Evolutionary conservation across 306 rosid genomes (phyloP).

Genomic region (Quercus rubra): DNA sequence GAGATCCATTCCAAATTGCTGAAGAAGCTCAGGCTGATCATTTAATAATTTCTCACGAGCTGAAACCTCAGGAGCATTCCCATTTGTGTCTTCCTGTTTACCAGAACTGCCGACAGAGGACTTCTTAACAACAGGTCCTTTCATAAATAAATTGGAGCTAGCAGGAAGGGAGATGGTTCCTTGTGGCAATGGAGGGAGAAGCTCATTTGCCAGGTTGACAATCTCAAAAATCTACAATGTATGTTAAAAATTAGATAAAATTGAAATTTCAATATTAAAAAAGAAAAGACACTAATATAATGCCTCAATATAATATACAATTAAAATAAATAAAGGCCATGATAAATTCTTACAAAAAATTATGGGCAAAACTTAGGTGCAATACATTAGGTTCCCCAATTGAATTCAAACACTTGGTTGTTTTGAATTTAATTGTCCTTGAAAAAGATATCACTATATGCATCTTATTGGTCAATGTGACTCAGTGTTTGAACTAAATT

Average conservation of each 20-base stretch:
- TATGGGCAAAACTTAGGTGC: no score
- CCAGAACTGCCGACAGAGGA: constrained; percentile 66
- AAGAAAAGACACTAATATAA: neutral
- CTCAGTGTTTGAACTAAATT: no score
- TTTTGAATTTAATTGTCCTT: no score
- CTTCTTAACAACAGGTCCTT: constrained; percentile 68
- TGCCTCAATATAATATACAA: neutral
- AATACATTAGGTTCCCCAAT: no score
- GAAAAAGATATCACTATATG: no score
- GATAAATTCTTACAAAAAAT: neutral
- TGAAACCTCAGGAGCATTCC: constrained; percentile 60
- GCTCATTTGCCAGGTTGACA: constrained; percentile 95
- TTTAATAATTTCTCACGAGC: constrained; percentile 89
- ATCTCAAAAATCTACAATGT: constrained; percentile 80
- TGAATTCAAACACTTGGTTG: no score
- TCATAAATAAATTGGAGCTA: constrained; percentile 62
- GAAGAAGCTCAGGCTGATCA: constrained; percentile 90
- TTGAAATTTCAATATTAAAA: neutral
- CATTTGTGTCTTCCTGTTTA: constrained; percentile 76
- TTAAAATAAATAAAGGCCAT: neutral
- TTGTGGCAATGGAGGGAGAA: constrained; percentile 92
- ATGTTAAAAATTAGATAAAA: neutral
- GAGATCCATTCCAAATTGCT: constrained; percentile 90
- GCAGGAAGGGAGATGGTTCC: constrained; percentile 83
- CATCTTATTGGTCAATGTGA: no score